Evolutionary conservation across 2,329 filamentous ascomycete species (phyloP).

Genomic region (Aspergillus quadrilineatus): DNA sequence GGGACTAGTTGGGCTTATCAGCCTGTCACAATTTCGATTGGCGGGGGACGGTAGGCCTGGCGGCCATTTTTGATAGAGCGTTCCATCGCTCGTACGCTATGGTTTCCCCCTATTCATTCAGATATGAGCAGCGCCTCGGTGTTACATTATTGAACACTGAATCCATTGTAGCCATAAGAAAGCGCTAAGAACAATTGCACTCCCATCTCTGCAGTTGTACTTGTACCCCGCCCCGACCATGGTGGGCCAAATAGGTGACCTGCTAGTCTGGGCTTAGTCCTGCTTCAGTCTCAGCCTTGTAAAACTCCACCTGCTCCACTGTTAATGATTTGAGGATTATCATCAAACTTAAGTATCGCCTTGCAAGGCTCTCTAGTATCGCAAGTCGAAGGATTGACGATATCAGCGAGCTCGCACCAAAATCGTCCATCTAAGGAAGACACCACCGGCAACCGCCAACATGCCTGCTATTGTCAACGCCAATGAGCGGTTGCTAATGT

Average conservation of each 20-base stretch:
- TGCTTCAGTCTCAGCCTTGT: neutral
- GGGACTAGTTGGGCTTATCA: conserved; percentile 1
- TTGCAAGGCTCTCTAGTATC: too few relatives aligned
- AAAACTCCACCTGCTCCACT: neutral
- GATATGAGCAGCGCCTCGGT: neutral
- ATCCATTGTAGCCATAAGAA: neutral
- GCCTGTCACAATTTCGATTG: conserved; percentile 3
- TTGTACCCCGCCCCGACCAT: too few relatives aligned
- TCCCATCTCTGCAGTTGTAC: too few relatives aligned
- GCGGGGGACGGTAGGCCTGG: neutral
- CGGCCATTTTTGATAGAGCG: neutral
- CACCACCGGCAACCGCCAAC: conserved; percentile 8
- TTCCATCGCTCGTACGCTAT: neutral
- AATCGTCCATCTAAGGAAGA: conserved; percentile 3
- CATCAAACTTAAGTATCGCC: too few relatives aligned
- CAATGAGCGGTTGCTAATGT: conserved; percentile 9
- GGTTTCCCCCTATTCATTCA: too few relatives aligned
- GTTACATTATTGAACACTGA: neutral
- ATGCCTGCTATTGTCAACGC: conserved; percentile 2
- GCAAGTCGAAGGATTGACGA: neutral
- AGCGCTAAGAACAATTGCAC: neutral
- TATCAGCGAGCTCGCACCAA: conserved; percentile 8
- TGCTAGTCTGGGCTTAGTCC: neutral
- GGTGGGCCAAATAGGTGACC: neutral
- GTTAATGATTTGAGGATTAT: too few relatives aligned